These are phyloP conservation scores for Chenopodium formosanum DNA, from an alignment of 148 eudicot species.

Conservation along the genomic window DNA sequence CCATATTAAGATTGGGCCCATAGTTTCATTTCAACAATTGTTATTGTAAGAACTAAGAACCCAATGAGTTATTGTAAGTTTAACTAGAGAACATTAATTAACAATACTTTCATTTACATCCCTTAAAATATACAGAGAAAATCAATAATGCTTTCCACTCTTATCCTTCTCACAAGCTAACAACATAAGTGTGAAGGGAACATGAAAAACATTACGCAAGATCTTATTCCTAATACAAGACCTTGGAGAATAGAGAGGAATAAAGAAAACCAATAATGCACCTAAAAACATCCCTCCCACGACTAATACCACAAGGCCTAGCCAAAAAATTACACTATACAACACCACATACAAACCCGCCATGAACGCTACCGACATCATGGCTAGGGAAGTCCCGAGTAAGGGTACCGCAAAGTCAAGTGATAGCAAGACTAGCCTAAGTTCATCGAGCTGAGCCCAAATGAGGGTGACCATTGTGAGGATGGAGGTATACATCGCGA, in stretches of 20 bases:
- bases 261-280: constrained; percentile 19
- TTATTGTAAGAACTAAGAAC: too few relatives aligned
- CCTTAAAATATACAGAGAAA: too few relatives aligned
- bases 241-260: constrained; percentile 24
- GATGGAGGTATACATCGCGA: constrained; percentile 23
- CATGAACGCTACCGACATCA: constrained; percentile 30
- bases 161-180: constrained; percentile 19
- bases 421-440: constrained; percentile 14
- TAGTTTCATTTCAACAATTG: too few relatives aligned
- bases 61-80: too few relatives aligned
- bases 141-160: background rate
- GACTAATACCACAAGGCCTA: constrained; percentile 17
- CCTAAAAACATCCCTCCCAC: constrained; percentile 26
- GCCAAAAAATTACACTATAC: constrained; percentile 9
- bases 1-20: too few relatives aligned
- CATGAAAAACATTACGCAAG: constrained; percentile 13
- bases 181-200: constrained; percentile 26
- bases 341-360: constrained; percentile 25
- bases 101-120: too few relatives aligned
- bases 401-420: constrained; percentile 27
- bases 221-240: constrained; percentile 2
- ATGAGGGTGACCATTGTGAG: constrained; percentile 23
- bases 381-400: constrained; percentile 22
- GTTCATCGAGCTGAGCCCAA: constrained; percentile 34
- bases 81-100: too few relatives aligned